Evolutionary conservation across 2,329 filamentous ascomycete species (phyloP).

Genomic region (Hypoxylon sp.): DNA sequence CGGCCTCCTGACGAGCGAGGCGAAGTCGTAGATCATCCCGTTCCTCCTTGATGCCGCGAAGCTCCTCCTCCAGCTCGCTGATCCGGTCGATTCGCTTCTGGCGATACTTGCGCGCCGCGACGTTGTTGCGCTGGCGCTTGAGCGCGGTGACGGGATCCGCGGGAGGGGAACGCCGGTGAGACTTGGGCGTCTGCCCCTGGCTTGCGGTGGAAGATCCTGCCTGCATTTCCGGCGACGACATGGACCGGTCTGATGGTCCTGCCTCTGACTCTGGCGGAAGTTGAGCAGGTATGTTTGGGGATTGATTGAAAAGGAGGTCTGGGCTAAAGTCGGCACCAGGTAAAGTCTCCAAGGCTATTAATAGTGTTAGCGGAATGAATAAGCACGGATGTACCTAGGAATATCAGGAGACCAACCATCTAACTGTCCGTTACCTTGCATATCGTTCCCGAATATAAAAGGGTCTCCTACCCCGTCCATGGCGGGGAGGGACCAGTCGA

Average conservation of each 20-base stretch:
- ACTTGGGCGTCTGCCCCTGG: slow-evolving; percentile 18
- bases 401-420: slow-evolving; percentile 37
- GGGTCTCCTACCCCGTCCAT: slow-evolving; percentile 34
- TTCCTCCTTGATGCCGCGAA: slow-evolving; percentile 67
- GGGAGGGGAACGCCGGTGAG: slow-evolving; percentile 39
- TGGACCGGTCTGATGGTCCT: slow-evolving; percentile 2
- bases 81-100: slow-evolving; percentile 75
- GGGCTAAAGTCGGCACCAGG: slow-evolving; percentile 34
- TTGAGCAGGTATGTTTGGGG: slow-evolving; percentile 16
- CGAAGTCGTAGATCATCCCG: slow-evolving; percentile 69
- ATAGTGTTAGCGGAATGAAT: slow-evolving; percentile 1
- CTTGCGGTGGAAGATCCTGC: slow-evolving; percentile 28
- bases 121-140: slow-evolving; percentile 74
- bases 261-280: slow-evolving; percentile 25
- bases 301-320: slow-evolving; percentile 39
- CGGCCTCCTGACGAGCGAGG: slow-evolving; percentile 71
- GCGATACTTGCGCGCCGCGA: slow-evolving; percentile 75
- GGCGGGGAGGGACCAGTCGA: slow-evolving; percentile 42
- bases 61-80: slow-evolving; percentile 65
- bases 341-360: slow-evolving; percentile 36
- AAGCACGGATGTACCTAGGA: background rate
- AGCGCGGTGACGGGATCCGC: slow-evolving; percentile 47
- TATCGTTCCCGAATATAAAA: slow-evolving; percentile 36
- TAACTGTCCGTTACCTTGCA: slow-evolving; percentile 36
- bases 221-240: slow-evolving; percentile 18